These are phyloP conservation scores for Pythium insidiosum DNA, from an alignment of 352 stramenopile species.

Conservation along the genomic window DNA sequence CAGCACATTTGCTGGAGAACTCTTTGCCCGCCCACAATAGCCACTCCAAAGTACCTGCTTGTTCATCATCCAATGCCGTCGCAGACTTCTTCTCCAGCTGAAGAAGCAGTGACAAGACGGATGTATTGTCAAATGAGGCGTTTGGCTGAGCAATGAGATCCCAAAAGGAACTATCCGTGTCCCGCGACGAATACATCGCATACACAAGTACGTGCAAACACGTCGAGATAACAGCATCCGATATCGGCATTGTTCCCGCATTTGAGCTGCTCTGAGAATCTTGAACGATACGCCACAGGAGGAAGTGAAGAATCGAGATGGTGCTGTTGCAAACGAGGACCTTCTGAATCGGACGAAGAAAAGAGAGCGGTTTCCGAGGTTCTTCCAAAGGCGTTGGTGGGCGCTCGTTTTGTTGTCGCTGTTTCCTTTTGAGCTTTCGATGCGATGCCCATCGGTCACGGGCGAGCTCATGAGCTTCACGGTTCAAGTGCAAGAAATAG, in stretches of 20 bases:
- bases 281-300: conserved; percentile 50
- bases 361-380: neutral
- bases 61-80: conserved; percentile 60
- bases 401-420: conserved; percentile 10
- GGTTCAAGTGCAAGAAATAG: conserved; percentile 82
- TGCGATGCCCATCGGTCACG: conserved; percentile 78
- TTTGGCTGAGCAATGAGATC: no score
- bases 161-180: no score
- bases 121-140: conserved; percentile 23
- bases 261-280: conserved; percentile 10
- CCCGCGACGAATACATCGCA: conserved; percentile 62
- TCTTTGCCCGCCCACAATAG: conserved; percentile 50
- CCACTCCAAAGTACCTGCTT: conserved; percentile 69
- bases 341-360: conserved; percentile 36
- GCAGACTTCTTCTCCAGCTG: conserved; percentile 34
- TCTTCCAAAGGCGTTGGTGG: conserved; percentile 34
- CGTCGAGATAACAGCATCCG: conserved; percentile 79
- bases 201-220: conserved; percentile 75
- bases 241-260: conserved; percentile 29
- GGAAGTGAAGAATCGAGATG: conserved; percentile 48
- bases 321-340: conserved; percentile 66
- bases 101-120: conserved; percentile 45
- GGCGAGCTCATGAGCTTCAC: conserved; percentile 72
- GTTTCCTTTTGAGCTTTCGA: conserved; percentile 38
- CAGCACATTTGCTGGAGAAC: conserved; percentile 24